Base-by-base conservation (phyloP, 2,329 filamentous ascomycete genomes). In the Colletotrichum sansevieriae region DNA sequence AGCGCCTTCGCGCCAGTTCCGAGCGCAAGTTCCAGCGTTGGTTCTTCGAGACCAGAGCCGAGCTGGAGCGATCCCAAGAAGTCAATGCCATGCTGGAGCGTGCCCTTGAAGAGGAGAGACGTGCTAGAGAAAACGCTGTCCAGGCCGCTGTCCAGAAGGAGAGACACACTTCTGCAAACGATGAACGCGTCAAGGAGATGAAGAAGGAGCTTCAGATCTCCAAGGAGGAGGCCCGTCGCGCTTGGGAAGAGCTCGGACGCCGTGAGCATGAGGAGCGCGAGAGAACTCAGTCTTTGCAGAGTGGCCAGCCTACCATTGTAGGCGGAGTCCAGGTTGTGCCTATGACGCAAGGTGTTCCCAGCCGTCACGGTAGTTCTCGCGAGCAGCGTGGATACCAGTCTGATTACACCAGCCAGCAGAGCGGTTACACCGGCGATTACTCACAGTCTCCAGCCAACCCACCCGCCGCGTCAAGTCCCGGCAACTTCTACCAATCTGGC, bases 1-100 rank as follows among this genome's bases (percentile, higher is more conserved):
- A 99, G 78, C 91, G 96, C 35, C 85, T 99, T 29, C 92, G 96
- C 49, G 96, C 96, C 43, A 97, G 94, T 64, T 98, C 95, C 0
- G 96, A 99, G 80, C 90, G 96, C 72, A 98, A 98, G 78, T 99
- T 99, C 75, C 96, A 99, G 80, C 89, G 96, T 58, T 99, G 96
- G 96, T 98, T 98, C 81, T 97, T 97, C 74, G 96, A 99, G 78
- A 97, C 95, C 8, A 88, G 95, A 59, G 88, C 91, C 37, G 95
- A 98, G 73, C 89, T 97, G 72, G 96, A 98, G 81, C 90, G 92
- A 33, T 87, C 91, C 57, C 91, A 93, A 72, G 96, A 98, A 79
- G 85, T 92, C 43, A 92, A 94, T 65, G 94, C 90, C 3, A 89
- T 95, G 76, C 82, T 97, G n/a, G 91, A 97, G 75, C 84, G 86